These are phyloP conservation scores for Fusarium nisikadoi DNA, from an alignment of 2,329 filamentous ascomycete species.

Conservation along the genomic window DNA sequence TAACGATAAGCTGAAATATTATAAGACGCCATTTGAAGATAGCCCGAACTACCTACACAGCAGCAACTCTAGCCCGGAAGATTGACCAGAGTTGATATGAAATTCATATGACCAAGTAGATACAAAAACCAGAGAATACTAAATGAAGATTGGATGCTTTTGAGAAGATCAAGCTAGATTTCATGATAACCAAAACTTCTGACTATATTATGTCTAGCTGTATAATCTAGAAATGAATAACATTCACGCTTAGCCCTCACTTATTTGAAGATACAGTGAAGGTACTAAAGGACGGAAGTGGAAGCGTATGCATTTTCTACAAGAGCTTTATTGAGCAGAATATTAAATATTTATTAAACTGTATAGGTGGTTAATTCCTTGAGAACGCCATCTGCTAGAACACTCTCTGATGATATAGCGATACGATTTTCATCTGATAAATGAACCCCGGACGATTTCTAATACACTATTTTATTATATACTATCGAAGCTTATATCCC, in stretches of 20 bases:
- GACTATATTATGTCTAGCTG: neutral
- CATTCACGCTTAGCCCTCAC: neutral
- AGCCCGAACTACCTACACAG: too few relatives aligned
- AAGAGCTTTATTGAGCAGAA: fast-evolving
- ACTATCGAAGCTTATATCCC: fast-evolving
- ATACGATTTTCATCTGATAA: fast-evolving
- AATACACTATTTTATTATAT: fast-evolving
- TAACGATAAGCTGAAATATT: fast-evolving
- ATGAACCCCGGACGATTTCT: fast-evolving
- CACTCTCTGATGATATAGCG: neutral
- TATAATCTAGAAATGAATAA: too few relatives aligned
- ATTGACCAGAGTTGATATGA: neutral
- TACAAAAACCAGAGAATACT: fast-evolving
- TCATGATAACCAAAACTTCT: fast-evolving
- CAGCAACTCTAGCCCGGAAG: fast-evolving
- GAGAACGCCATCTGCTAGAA: neutral
- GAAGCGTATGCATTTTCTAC: too few relatives aligned
- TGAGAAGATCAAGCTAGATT: neutral
- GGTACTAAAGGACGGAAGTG: fast-evolving
- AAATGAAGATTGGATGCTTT: fast-evolving
- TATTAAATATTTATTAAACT: too few relatives aligned
- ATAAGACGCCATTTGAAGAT: neutral
- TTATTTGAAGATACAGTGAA: neutral
- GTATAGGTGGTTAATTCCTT: fast-evolving
- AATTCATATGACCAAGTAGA: neutral